Percentiles rank a stretch among this genome's conserved stretches.
Conservation (phyloP, 2,329 filamentous ascomycete species). For the Epichloe typhina region DNA sequence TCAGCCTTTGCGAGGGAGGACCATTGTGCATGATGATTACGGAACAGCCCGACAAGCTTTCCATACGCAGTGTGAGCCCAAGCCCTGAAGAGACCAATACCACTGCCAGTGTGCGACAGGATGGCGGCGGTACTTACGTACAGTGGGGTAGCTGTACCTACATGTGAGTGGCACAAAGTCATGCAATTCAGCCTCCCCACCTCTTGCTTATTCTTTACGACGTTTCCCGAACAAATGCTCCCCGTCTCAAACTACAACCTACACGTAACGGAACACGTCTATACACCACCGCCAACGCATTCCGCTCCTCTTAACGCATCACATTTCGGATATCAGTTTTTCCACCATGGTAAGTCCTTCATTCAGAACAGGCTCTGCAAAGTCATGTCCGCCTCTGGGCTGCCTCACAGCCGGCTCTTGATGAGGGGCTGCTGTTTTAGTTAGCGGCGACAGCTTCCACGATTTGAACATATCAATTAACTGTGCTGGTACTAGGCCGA, state of each 20-base stretch:
- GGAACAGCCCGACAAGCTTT: no score
- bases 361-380: neutral
- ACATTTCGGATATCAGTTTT: neutral
- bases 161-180: neutral
- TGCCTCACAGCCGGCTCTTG: neutral
- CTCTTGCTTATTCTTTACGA: neutral
- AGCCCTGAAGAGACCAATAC: no score
- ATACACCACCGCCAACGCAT: neutral
- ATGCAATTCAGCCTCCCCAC: neutral
- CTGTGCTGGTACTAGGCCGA: slow-evolving; percentile 56
- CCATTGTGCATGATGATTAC: no score
- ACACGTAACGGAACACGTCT: neutral
- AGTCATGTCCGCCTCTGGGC: neutral
- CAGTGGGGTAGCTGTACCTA: no score
- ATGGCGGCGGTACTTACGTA: no score
- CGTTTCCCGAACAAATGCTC: neutral
- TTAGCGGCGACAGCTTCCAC: neutral
- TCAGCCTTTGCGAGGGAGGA: no score
- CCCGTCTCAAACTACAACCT: neutral
- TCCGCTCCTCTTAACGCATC: neutral
- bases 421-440: slow-evolving; percentile 13
- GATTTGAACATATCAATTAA: slow-evolving; percentile 10
- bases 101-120: no score
- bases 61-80: no score
- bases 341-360: slow-evolving; percentile 4